Conservation (phyloP, 495 filamentous ascomycete species). For the Sordaria brevicollis region DNA sequence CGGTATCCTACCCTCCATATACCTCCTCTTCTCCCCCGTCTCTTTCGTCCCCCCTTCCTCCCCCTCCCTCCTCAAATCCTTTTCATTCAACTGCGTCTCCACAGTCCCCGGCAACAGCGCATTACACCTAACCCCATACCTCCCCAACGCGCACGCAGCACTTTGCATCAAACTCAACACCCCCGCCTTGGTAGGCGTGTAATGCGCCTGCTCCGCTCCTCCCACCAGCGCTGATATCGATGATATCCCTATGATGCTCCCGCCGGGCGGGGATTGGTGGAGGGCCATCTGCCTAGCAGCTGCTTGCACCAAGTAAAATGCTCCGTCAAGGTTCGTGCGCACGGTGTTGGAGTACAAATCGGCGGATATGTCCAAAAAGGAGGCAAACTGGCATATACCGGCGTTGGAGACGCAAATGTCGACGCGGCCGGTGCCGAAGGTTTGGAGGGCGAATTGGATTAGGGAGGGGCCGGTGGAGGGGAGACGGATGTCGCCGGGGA, state of each 20-base stretch:
- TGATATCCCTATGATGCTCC: constrained; percentile 72
- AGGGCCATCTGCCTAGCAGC: constrained; percentile 70
- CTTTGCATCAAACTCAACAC: constrained; percentile 78
- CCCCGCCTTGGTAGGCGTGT: constrained; percentile 87
- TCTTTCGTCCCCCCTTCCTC: too few relatives aligned
- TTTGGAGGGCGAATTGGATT: constrained; percentile 43
- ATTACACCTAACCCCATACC: constrained; percentile 72
- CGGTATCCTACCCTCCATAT: constrained; percentile 81
- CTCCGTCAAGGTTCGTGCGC: constrained; percentile 71
- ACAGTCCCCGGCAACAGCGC: constrained; percentile 81
- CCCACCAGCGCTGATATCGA: constrained; percentile 83
- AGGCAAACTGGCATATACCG: constrained; percentile 73
- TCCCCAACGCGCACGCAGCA: constrained; percentile 66
- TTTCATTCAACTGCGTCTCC: constrained; percentile 76
- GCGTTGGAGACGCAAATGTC: constrained; percentile 86
- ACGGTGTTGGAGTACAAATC: constrained; percentile 57
- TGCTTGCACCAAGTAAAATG: constrained; percentile 77
- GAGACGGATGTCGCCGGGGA: constrained; percentile 57
- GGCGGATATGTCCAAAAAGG: constrained; percentile 61
- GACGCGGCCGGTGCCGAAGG: constrained; percentile 44
- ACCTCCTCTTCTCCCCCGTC: constrained; percentile 49
- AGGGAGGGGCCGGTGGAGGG: constrained; percentile 51
- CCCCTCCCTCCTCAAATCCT: constrained; percentile 54
- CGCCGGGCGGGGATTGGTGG: constrained; percentile 47
- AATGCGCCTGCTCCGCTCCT: constrained; percentile 71